Base-by-base conservation (phyloP, 345 rosid genomes). In the Cardamine resedifolia region DNA sequence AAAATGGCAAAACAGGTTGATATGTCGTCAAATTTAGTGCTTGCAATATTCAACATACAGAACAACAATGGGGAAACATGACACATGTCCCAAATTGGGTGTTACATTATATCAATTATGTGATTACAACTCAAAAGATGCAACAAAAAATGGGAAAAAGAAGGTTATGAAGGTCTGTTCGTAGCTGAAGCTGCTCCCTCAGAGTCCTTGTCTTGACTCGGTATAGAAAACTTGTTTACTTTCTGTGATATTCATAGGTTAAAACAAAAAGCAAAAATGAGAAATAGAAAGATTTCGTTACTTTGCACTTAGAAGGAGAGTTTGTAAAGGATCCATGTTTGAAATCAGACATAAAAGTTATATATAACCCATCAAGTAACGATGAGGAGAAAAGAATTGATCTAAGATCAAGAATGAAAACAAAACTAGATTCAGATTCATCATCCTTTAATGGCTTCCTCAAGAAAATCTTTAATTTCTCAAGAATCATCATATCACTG, bases 171-270 rank as follows among this genome's bases (percentile, higher is more conserved):
- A 55, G 83, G 67, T 72, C 74, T 80, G 84, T 83, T 84, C 47
- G 72, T 64, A 57, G 45, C 47, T 12, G 82, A 48, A 57, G 67
- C 64, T 64, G 83, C 78, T 41, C 79, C 84, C 56, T 30, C 72
- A 15, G 43, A 41, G 23, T 75, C 80, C 5, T 41, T 49, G 4
- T 76, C 80, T 66, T 80, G 81, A 24, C 84, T 73, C 38, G 82
- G 87, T 60, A 89, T 65, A 1, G 83, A 78, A 75, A 92, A 89
- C 58, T 81, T 88, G 80, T 82, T 85, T 78, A 89, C 94, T 73
- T 88, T 86, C 94, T 89, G 87, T 16, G 7, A 53, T 47, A 28
- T 19, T 21, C 56, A 55, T 67, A 38, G 50, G 0, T 27, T 61
- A 7, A 4, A 58, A 43, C 45, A 24, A 64, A 16, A 21, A 2